phyloP scores from a whole-genome alignment of 106 monocot genomes.

The Platanthera zijinensis region DNA sequence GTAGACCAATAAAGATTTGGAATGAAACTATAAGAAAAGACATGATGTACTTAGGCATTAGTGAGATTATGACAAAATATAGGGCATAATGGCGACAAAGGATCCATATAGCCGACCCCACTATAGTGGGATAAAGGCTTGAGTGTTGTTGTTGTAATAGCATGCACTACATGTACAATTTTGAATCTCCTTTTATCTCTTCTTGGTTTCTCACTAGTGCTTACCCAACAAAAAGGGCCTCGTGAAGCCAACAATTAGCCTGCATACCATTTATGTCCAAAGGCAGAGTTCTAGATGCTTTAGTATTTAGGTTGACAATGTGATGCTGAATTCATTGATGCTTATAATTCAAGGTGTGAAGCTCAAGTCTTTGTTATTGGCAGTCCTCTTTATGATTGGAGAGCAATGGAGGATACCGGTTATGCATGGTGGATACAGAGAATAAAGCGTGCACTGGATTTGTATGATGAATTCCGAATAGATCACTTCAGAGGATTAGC shows the following conservation, averaged over 20 bases:
- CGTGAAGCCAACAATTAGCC: not conserved
- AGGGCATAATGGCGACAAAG: no score
- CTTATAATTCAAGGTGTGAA: not conserved
- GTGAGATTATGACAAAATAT: no score
- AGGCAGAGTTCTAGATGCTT: not conserved
- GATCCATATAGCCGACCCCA: no score
- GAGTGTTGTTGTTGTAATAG: no score
- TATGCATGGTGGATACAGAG: slow-evolving; percentile 96
- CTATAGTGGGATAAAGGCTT: no score
- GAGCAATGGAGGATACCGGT: slow-evolving; percentile 74
- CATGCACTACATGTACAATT: no score
- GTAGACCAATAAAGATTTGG: no score
- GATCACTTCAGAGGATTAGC: slow-evolving; percentile 95
- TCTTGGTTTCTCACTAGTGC: not conserved
- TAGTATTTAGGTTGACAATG: not conserved
- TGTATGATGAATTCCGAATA: slow-evolving; percentile 94
- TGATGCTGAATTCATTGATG: not conserved
- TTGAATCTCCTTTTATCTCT: not conserved
- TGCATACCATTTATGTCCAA: not conserved
- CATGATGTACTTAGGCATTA: no score
- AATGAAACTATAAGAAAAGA: no score
- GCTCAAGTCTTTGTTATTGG: not conserved
- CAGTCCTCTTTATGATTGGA: slow-evolving; percentile 98
- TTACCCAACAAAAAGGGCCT: not conserved
- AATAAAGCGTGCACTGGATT: slow-evolving; percentile 80